Evolutionary conservation across 2,329 filamentous ascomycete species (phyloP).

Genomic region (Aureobasidium sp.): DNA sequence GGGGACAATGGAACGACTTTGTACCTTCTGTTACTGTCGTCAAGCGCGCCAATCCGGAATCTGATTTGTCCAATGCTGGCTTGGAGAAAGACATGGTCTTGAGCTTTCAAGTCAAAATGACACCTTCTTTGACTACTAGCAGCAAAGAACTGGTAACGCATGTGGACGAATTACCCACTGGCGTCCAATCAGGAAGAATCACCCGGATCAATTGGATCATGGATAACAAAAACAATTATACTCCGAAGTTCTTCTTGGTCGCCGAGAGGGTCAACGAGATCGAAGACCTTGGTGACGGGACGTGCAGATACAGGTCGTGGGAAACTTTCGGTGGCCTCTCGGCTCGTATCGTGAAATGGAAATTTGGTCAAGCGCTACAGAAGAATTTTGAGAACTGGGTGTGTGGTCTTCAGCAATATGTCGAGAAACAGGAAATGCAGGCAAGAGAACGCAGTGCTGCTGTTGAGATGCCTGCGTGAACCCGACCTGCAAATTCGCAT

Average conservation of each 20-base stretch:
- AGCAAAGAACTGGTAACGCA: conserved; percentile 32
- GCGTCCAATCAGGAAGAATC: conserved; percentile 20
- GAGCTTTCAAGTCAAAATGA: conserved; percentile 39
- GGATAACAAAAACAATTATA: conserved; percentile 26
- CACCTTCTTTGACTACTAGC: conserved; percentile 24
- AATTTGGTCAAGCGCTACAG: conserved; percentile 34
- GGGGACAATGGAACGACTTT: conserved; percentile 43
- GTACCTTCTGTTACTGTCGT: conserved; percentile 40
- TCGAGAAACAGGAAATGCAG: conserved; percentile 27
- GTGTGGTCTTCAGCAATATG: conserved; percentile 35
- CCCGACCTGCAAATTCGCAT: too few species aligned
- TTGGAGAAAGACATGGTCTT: conserved; percentile 37
- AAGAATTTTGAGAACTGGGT: conserved; percentile 37
- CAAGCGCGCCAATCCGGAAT: conserved; percentile 30
- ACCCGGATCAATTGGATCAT: conserved; percentile 28
- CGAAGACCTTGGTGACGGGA: conserved; percentile 31
- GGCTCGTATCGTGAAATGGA: conserved; percentile 37
- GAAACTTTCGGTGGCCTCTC: conserved; percentile 38
- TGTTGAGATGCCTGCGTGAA: conserved; percentile 12
- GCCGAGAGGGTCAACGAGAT: conserved; percentile 45
- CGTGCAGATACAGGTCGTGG: conserved; percentile 37
- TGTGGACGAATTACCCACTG: conserved; percentile 24
- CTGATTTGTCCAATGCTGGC: conserved; percentile 10
- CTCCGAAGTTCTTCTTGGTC: conserved; percentile 32
- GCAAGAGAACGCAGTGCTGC: neutral